Base-by-base conservation (phyloP, 2,329 filamentous ascomycete genomes). In the Fusarium nygamai region DNA sequence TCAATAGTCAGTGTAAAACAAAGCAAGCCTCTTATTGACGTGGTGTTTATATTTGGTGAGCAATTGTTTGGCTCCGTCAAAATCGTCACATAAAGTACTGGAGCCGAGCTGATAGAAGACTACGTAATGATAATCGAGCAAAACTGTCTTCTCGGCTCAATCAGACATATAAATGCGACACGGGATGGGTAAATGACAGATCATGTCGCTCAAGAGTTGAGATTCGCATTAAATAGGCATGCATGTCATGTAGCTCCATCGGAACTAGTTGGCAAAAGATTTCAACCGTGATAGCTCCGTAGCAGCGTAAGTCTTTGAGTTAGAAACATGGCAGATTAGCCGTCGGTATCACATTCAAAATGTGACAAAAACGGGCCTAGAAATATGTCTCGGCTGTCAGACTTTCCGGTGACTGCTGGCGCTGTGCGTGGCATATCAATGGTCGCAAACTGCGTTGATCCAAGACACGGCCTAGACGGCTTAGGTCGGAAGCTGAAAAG, bases 21-120 rank as follows among this genome's bases (percentile, higher is more conserved):
- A 14, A 20, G 0, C 8, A 20, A 29, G 6, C 7, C 12, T 31
- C 10, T n/a, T 4, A 3, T 31, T 31, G 9, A 6, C 11, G 6
- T 31, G 29, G 0, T 29, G 2, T 6, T 22, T 14, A 6, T 22
- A 0, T 29, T 22, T 3, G 0, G 13, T 29, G 44, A 22, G 19
- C 4, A 0, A 16, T 22, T 0, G 13, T 4, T n/a, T n/a, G 3
- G 5, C 4, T 31, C 0, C 0, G 47, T 3, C 10, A 13, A n/a
- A 6, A 12, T 9, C 20, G 12, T 11, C 1, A 33, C 10, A 10
- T 50, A 3, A 13, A 9, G 16, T 19, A n/a, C 29, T 14, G 7
- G 3, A n/a, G 11, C 5, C 11, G 0, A n/a, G 46, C 22, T 29
- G 3, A 33, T 5, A 33, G 33, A 33, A 12, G 4, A 33, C 22